phyloP scores from a whole-genome alignment of 1,139 yeast genomes.

The Geotrichum reessii region DNA sequence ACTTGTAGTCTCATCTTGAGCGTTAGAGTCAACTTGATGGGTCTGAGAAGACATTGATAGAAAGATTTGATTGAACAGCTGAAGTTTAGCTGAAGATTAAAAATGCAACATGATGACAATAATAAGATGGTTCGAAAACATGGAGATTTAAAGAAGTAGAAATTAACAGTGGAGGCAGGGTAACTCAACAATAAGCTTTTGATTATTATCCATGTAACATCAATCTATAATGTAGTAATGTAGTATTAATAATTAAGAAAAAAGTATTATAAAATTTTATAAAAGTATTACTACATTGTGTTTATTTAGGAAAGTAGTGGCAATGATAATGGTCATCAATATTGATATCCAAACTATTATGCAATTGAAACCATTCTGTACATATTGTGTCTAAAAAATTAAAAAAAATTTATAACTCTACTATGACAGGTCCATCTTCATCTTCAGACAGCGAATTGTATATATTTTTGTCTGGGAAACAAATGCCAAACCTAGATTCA shows the following conservation, averaged over 20 bases:
- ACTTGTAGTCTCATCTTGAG: background rate
- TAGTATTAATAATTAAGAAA: too few relatives aligned
- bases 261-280: too few relatives aligned
- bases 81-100: background rate
- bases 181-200: too few relatives aligned
- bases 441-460: background rate
- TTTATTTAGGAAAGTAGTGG: too few relatives aligned
- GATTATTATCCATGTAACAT: too few relatives aligned
- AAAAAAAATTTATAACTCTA: background rate
- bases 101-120: background rate
- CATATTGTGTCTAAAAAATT: too few relatives aligned
- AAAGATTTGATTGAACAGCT: background rate
- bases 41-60: background rate
- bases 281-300: too few relatives aligned
- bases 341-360: too few relatives aligned
- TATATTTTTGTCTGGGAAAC: background rate
- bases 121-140: background rate
- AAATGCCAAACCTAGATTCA: background rate
- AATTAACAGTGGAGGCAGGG: too few relatives aligned
- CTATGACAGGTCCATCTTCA: constrained; percentile 7
- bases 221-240: too few relatives aligned
- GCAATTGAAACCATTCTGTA: too few relatives aligned
- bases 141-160: background rate
- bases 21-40: background rate
- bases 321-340: too few relatives aligned